These are phyloP conservation scores for Dactylellina drechsleri DNA, from an alignment of 2,329 filamentous ascomycete genomes.

Conservation along the genomic window DNA sequence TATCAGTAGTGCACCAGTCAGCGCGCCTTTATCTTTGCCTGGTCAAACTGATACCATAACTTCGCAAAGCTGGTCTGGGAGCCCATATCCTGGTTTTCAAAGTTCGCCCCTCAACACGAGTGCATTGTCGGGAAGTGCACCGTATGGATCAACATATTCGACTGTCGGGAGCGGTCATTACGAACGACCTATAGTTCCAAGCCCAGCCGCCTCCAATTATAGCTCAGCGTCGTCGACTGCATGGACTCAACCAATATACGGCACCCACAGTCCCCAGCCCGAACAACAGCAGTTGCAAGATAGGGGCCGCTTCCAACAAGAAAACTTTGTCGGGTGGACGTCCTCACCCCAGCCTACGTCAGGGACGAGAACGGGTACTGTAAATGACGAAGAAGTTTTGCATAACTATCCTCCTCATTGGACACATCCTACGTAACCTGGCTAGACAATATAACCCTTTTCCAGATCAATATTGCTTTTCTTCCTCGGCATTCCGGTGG, in stretches of 20 bases:
- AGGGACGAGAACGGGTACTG: conserved; percentile 35
- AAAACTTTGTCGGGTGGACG: conserved; percentile 48
- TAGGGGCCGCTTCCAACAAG: conserved; percentile 48
- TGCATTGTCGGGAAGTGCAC: conserved; percentile 47
- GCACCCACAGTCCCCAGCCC: conserved; percentile 49
- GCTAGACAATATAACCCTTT: conserved; percentile 19
- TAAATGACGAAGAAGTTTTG: conserved; percentile 48
- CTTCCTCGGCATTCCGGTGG: conserved; percentile 47
- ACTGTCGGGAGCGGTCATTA: conserved; percentile 45
- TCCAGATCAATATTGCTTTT: conserved; percentile 19
- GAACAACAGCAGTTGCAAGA: conserved; percentile 44
- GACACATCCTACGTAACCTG: conserved; percentile 16
- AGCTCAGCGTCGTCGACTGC: conserved; percentile 48
- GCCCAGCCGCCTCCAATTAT: conserved; percentile 50
- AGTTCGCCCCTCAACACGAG: conserved; percentile 38
- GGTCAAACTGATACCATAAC: conserved; percentile 47
- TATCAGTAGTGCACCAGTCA: conserved; percentile 43
- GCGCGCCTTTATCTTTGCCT: conserved; percentile 42
- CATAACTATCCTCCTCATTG: conserved; percentile 48
- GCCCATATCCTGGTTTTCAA: conserved; percentile 46
- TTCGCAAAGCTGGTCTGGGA: conserved; percentile 51
- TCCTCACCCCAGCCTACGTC: conserved; percentile 40
- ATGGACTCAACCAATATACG: conserved; percentile 48
- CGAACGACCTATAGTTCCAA: conserved; percentile 49
- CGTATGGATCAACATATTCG: conserved; percentile 45